Evolutionary conservation across 441 rosid species (phyloP).

Genomic region (Erysimum cheiri): DNA sequence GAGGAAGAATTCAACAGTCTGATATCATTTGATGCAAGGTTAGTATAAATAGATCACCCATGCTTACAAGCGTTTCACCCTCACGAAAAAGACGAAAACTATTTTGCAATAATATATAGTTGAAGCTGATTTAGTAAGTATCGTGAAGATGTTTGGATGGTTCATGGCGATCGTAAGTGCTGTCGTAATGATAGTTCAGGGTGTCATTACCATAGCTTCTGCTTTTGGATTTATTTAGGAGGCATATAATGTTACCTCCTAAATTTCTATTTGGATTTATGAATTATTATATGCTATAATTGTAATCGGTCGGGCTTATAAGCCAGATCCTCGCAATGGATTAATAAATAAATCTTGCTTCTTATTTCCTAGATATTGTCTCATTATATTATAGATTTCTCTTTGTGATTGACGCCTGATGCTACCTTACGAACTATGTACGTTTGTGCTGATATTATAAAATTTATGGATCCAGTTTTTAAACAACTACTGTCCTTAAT

Average conservation of each 20-base stretch:
- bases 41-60: slow-evolving; percentile 29
- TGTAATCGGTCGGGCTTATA: slow-evolving; percentile 18
- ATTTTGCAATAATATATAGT: not conserved
- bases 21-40: slow-evolving; percentile 6
- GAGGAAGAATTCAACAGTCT: slow-evolving; percentile 10
- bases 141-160: slow-evolving; percentile 19
- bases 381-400: not conserved
- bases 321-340: slow-evolving; percentile 12
- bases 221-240: slow-evolving; percentile 2
- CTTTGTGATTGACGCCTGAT: not conserved
- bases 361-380: not conserved
- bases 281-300: not conserved
- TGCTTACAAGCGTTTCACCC: not conserved
- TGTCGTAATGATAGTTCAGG: not conserved
- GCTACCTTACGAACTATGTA: not conserved
- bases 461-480: no score
- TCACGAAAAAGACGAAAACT: not conserved
- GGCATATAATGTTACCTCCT: slow-evolving; percentile 7
- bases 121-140: not conserved
- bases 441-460: no score
- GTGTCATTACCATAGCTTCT: not conserved
- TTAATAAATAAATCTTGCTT: slow-evolving; percentile 20
- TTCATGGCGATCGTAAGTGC: not conserved
- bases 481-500: no score
- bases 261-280: not conserved